These are phyloP conservation scores for Psophocarpus tetragonolobus DNA, from an alignment of 306 rosid species.

Conservation along the genomic window DNA sequence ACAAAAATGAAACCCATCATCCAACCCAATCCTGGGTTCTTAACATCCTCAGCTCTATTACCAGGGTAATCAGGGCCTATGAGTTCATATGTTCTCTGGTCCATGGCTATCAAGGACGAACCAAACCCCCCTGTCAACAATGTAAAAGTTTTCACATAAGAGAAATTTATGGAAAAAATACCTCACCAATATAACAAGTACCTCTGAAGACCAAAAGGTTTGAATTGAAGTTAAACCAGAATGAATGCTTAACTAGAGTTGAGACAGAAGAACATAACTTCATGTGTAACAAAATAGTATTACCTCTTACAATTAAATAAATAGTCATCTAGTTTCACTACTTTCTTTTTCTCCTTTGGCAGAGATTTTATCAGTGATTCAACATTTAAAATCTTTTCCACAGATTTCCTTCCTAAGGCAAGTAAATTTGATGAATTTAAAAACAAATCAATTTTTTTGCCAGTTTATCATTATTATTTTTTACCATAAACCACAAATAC, in stretches of 20 bases:
- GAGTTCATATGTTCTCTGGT: constrained; percentile 75
- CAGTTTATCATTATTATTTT: neutral
- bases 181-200: neutral
- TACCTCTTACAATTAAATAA: neutral
- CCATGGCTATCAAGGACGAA: constrained; percentile 86
- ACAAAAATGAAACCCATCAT: constrained; percentile 84
- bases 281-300: neutral
- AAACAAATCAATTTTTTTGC: neutral
- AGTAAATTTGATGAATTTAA: neutral
- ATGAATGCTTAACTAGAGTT: neutral
- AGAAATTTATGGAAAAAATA: neutral
- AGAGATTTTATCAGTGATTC: neutral
- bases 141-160: neutral
- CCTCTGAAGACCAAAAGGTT: neutral
- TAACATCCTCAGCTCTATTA: constrained; percentile 86
- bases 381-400: neutral
- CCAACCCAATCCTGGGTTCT: constrained; percentile 85
- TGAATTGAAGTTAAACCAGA: neutral
- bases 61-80: constrained; percentile 93
- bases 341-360: neutral
- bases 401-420: neutral
- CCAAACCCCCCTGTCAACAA: constrained; percentile 79
- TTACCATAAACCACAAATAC: neutral
- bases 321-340: neutral
- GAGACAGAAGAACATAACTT: constrained; percentile 4